These are phyloP conservation scores for Crithidia thermophila DNA, from an alignment of 208 protist species.

Conservation along the genomic window DNA sequence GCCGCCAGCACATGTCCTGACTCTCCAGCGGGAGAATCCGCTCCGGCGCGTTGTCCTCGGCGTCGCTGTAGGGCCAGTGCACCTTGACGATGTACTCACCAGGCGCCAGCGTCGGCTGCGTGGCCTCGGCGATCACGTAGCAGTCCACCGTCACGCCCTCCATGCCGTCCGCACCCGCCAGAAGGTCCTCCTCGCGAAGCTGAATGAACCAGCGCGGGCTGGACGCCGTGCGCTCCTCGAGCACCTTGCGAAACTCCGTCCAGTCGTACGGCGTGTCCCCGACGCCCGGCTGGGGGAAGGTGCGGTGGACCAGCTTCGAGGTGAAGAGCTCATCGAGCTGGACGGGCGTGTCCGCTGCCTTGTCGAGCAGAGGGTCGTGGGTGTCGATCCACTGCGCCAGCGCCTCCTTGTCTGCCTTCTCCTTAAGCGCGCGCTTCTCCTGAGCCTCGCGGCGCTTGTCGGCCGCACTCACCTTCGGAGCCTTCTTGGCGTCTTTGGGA, in stretches of 20 bases:
- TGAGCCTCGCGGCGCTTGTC: constrained; percentile 25
- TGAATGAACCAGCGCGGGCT: constrained; percentile 90
- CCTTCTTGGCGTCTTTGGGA: constrained; percentile 34
- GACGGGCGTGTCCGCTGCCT: constrained; percentile 35
- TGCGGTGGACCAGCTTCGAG: constrained; percentile 55
- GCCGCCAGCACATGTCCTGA: constrained; percentile 78
- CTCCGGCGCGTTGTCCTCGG: constrained; percentile 88
- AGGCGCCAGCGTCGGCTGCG: constrained; percentile 65
- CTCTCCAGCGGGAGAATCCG: constrained; percentile 73
- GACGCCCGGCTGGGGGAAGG: constrained; percentile 36
- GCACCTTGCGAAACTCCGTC: constrained; percentile 54
- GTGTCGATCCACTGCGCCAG: constrained; percentile 56
- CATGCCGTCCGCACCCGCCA: constrained; percentile 68
- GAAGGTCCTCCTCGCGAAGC: constrained; percentile 84
- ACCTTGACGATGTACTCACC: constrained; percentile 87
- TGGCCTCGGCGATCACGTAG: constrained; percentile 80
- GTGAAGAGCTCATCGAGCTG: constrained; percentile 58
- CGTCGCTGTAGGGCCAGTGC: constrained; percentile 87
- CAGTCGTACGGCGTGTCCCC: constrained; percentile 71
- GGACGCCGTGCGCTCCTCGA: constrained; percentile 50
- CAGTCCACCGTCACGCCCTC: constrained; percentile 86
- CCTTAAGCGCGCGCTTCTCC: constrained; percentile 35
- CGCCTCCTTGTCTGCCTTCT: constrained; percentile 30
- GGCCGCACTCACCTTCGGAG: constrained; percentile 16
- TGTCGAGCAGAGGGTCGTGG: constrained; percentile 69